Conservation (phyloP, 176 grass and related monocot species). For the Saccharum officinarum region DNA sequence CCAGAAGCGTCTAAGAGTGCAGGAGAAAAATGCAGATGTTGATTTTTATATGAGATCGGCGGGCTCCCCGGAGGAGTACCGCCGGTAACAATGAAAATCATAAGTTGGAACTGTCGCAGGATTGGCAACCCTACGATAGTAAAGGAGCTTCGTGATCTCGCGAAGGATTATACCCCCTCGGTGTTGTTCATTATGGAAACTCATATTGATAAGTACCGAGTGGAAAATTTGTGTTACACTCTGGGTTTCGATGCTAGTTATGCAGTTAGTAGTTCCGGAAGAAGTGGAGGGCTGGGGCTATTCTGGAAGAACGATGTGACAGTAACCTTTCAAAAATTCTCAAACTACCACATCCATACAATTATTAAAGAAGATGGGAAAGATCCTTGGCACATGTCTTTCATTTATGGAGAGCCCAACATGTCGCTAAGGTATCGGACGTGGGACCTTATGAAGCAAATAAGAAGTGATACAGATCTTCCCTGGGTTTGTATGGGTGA, state of each 20-base stretch:
- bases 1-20: no score
- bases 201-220: neutral
- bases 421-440: neutral
- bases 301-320: neutral
- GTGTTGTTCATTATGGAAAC: neutral
- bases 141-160: neutral
- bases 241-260: neutral
- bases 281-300: neutral
- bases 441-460: neutral
- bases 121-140: neutral
- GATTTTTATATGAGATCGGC: neutral
- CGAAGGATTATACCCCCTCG: neutral
- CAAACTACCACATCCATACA: neutral
- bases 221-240: neutral
- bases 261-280: neutral
- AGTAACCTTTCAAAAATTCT: neutral
- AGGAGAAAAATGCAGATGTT: no score
- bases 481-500: neutral
- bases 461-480: neutral
- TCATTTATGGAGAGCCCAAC: neutral
- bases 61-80: neutral
- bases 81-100: neutral
- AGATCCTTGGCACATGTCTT: neutral
- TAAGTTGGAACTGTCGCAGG: neutral
- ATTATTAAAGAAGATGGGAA: neutral